Conservation (phyloP, 768 basidiomycete genomes). For the Hortiboletus campestris region DNA sequence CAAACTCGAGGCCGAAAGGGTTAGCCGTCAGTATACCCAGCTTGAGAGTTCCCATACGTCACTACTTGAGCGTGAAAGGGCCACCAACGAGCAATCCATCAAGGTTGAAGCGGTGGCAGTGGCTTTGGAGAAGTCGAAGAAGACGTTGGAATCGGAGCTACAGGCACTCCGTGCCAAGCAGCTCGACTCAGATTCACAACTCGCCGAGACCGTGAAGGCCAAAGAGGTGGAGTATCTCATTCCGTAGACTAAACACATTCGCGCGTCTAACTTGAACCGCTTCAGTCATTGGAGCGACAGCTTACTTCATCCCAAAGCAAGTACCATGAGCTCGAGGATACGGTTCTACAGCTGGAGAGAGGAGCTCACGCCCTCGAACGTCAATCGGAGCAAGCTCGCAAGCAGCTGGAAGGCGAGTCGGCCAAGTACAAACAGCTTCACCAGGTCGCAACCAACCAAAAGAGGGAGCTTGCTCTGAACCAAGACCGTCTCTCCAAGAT, state of each 20-base stretch:
- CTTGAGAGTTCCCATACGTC: slow-evolving; percentile 62
- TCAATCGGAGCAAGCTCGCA: slow-evolving; percentile 66
- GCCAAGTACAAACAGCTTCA: slow-evolving; percentile 76
- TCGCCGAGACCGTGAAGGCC: slow-evolving; percentile 56
- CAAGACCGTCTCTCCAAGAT: slow-evolving; percentile 70
- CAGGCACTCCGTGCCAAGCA: slow-evolving; percentile 67
- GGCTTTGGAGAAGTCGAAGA: slow-evolving; percentile 68
- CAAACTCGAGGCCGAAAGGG: slow-evolving; percentile 70
- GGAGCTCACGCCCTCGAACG: slow-evolving; percentile 74
- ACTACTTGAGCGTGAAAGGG: slow-evolving; percentile 59
- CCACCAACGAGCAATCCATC: slow-evolving; percentile 47
- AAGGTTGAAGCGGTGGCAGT: slow-evolving; percentile 48
- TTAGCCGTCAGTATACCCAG: slow-evolving; percentile 56
- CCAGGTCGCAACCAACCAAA: slow-evolving; percentile 56
- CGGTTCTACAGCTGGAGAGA: slow-evolving; percentile 77
- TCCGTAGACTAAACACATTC: background rate
- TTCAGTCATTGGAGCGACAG: slow-evolving; percentile 75
- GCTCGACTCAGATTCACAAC: slow-evolving; percentile 60
- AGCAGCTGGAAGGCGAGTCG: slow-evolving; percentile 73
- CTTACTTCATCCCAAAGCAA: slow-evolving; percentile 69
- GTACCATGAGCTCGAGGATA: slow-evolving; percentile 85
- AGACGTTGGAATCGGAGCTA: slow-evolving; percentile 68
- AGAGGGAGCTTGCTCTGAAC: slow-evolving; percentile 64
- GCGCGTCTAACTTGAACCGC: background rate
- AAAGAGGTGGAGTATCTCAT: slow-evolving; percentile 65